A percentile compares a stretch with the other conserved stretches of the same genome.
Evolutionary conservation across 177 flowering plant genomes (phyloP).

Genomic region (Vitis hybrid): DNA sequence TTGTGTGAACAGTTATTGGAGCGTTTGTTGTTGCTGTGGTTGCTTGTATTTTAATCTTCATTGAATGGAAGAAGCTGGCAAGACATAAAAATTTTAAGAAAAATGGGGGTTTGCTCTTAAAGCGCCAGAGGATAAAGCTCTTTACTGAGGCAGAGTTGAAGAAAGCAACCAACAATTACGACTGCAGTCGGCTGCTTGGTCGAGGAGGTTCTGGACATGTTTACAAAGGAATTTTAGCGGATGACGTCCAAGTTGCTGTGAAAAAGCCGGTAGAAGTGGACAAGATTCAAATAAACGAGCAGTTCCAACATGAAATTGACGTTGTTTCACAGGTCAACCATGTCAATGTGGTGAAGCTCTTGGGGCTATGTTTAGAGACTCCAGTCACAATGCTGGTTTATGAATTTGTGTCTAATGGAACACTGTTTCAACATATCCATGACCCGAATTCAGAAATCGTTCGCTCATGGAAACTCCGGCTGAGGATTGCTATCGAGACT

Average conservation of each 20-base stretch:
- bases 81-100: not conserved
- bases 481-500: constrained; percentile 5
- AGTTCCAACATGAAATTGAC: constrained; percentile 8
- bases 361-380: constrained; percentile 15
- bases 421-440: constrained; percentile 11
- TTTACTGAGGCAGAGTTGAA: constrained; percentile 4
- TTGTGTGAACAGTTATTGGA: constrained; percentile 2
- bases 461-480: not conserved
- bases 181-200: not conserved
- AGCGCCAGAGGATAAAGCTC: constrained; percentile 6
- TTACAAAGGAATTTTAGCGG: not conserved
- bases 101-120: constrained; percentile 9
- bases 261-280: constrained; percentile 5
- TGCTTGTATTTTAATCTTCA: not conserved
- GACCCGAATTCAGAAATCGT: not conserved
- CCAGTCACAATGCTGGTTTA: constrained; percentile 9
- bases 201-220: constrained; percentile 6
- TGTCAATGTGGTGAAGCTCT: constrained; percentile 12
- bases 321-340: constrained; percentile 9
- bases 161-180: constrained; percentile 11
- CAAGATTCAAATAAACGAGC: not conserved
- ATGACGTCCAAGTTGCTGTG: constrained; percentile 1
- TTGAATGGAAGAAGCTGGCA: not conserved
- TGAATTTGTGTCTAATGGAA: constrained; percentile 12
- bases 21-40: not conserved